These are phyloP conservation scores for Poronia punctata DNA, from an alignment of 495 filamentous ascomycete species.

Conservation along the genomic window DNA sequence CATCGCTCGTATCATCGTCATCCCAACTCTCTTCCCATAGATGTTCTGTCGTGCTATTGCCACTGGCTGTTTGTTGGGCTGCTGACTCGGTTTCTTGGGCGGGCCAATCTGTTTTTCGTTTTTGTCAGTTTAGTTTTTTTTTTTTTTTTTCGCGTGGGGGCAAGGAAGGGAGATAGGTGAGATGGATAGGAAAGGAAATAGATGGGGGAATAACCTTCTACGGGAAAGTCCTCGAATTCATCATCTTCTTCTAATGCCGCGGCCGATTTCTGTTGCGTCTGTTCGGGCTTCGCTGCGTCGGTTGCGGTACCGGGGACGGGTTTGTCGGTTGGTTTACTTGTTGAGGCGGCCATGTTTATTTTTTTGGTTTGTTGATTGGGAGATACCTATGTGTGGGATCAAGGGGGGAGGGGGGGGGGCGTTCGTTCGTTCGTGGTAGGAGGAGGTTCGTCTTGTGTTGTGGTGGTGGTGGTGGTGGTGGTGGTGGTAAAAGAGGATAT, in stretches of 20 bases:
- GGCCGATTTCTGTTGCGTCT: conserved; percentile 29
- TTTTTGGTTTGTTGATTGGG: background rate
- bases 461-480: background rate
- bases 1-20: conserved; percentile 94
- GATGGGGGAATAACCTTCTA: conserved; percentile 61
- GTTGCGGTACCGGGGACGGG: conserved; percentile 26
- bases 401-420: background rate
- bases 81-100: conserved; percentile 80
- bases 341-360: conserved; percentile 19
- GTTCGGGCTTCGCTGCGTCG: conserved; percentile 36
- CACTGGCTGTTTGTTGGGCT: conserved; percentile 18
- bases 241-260: conserved; percentile 89
- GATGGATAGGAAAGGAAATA: background rate
- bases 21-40: conserved; percentile 99
- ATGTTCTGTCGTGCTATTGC: conserved; percentile 57
- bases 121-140: background rate
- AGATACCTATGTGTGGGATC: background rate
- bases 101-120: conserved; percentile 62
- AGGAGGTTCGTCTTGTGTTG: background rate
- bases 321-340: conserved; percentile 33
- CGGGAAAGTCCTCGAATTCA: conserved; percentile 98
- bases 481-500: background rate
- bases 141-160: background rate
- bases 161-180: background rate
- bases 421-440: background rate